phyloP scores from a whole-genome alignment of 2,329 filamentous ascomycete species.

The Neonectria coccinea region DNA sequence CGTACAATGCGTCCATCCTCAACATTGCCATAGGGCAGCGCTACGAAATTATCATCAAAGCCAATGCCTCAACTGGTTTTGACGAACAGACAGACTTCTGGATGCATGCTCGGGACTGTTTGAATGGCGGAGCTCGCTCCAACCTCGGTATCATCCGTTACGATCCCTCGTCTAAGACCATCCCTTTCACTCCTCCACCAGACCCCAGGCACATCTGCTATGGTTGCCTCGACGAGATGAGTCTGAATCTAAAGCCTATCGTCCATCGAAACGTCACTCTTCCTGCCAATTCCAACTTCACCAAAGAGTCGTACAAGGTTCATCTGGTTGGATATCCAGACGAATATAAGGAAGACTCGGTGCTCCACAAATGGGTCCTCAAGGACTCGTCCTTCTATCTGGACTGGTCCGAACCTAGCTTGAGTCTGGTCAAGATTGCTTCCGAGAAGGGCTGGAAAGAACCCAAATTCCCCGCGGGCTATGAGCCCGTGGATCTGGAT shows the following conservation, averaged over 20 bases:
- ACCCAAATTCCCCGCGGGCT: constrained; percentile 17
- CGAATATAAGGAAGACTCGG: neutral
- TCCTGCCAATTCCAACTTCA: neutral
- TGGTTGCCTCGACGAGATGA: constrained; percentile 16
- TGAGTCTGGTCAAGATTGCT: constrained; percentile 23
- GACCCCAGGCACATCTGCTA: constrained; percentile 10
- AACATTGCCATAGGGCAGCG: no score
- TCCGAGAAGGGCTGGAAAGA: constrained; percentile 10
- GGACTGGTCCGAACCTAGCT: constrained; percentile 15
- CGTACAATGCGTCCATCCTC: no score
- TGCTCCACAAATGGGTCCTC: constrained; percentile 20
- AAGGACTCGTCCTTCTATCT: constrained; percentile 19
- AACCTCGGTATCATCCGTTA: no score
- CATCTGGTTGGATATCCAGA: constrained; percentile 17
- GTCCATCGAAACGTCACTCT: constrained; percentile 2
- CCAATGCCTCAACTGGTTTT: no score
- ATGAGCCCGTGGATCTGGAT: constrained; percentile 14
- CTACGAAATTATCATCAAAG: no score
- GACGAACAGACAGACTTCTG: no score
- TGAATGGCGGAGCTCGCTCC: no score
- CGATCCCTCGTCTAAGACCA: neutral
- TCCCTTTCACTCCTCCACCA: constrained; percentile 15
- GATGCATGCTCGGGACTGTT: no score
- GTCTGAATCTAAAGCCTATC: constrained; percentile 1
- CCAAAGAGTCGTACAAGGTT: constrained; percentile 12